A percentile compares a stretch with the other conserved stretches of the same genome.
These are phyloP conservation scores for Scheffersomyces coipomensis DNA, from an alignment of 805 yeast genomes.

Conservation along the genomic window DNA sequence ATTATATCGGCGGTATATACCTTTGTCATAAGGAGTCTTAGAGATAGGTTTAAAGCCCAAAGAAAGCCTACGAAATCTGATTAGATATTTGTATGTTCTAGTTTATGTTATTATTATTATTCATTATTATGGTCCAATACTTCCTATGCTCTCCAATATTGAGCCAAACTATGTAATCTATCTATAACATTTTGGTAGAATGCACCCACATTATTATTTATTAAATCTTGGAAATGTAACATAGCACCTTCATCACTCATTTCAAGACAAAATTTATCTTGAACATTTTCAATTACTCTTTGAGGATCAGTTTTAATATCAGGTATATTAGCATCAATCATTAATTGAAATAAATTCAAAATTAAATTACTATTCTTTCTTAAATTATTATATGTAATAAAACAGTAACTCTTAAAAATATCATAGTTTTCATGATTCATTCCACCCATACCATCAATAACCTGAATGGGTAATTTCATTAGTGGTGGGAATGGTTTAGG, in stretches of 20 bases:
- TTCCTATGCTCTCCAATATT: constrained; percentile 97
- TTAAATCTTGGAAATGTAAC: constrained; percentile 87
- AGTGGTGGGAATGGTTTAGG: constrained; percentile 99
- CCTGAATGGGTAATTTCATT: constrained; percentile 96
- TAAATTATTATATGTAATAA: constrained; percentile 87
- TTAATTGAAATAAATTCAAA: constrained; percentile 84
- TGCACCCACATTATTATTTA: constrained; percentile 92
- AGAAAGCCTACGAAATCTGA: background rate
- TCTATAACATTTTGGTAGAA: constrained; percentile 93
- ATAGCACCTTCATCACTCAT: constrained; percentile 96
- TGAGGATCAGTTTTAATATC: constrained; percentile 82
- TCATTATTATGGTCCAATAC: too few relatives aligned
- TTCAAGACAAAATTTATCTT: constrained; percentile 90
- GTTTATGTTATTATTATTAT: too few relatives aligned
- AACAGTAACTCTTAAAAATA: constrained; percentile 88
- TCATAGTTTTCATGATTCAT: constrained; percentile 79
- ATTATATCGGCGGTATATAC: constrained; percentile 21
- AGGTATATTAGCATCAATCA: constrained; percentile 92
- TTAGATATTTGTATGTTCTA: too few relatives aligned
- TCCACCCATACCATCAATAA: constrained; percentile 98
- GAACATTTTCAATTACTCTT: constrained; percentile 85
- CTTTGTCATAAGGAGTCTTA: constrained; percentile 12
- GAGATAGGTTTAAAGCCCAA: constrained; percentile 18
- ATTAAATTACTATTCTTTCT: constrained; percentile 88
- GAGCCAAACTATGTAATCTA: constrained; percentile 91